These are phyloP conservation scores for Suillus paluster DNA, from an alignment of 768 basidiomycete species.

Conservation along the genomic window DNA sequence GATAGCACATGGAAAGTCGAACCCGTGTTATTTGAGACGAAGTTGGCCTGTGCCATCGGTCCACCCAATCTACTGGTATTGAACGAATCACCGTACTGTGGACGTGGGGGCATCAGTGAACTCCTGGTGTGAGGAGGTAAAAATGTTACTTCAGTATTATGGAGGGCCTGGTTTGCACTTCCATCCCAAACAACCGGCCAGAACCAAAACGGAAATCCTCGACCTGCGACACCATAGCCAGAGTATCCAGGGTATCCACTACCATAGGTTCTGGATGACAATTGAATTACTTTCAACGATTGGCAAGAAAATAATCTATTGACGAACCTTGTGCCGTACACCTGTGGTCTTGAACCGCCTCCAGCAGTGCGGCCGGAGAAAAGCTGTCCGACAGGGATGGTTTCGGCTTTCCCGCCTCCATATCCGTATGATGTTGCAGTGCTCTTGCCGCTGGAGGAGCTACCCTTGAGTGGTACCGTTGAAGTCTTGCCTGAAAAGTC, in stretches of 20 bases:
- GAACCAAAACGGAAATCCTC: constrained; percentile 66
- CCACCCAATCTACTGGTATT: constrained; percentile 58
- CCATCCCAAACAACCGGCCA: constrained; percentile 65
- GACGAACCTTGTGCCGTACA: constrained; percentile 50
- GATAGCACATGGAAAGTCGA: constrained; percentile 52
- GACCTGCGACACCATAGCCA: constrained; percentile 49
- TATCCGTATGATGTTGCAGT: constrained; percentile 36
- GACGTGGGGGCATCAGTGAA: constrained; percentile 20
- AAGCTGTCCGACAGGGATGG: constrained; percentile 48
- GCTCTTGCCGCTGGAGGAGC: constrained; percentile 25
- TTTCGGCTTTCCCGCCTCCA: constrained; percentile 34
- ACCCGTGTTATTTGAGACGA: constrained; percentile 42
- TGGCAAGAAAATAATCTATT: constrained; percentile 3
- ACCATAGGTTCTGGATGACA: constrained; percentile 51
- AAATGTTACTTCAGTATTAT: constrained; percentile 45
- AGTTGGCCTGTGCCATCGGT: constrained; percentile 40
- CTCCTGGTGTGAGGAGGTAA: not conserved
- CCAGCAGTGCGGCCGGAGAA: constrained; percentile 55
- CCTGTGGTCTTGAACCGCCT: constrained; percentile 51
- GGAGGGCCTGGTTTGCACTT: constrained; percentile 36
- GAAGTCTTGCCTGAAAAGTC: constrained; percentile 9
- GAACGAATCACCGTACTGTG: constrained; percentile 48
- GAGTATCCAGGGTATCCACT: constrained; percentile 63
- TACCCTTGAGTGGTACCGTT: constrained; percentile 24
- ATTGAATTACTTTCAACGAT: not conserved